Conservation (phyloP, 2,329 filamentous ascomycete species). For the Cucurbitaria berberidis region DNA sequence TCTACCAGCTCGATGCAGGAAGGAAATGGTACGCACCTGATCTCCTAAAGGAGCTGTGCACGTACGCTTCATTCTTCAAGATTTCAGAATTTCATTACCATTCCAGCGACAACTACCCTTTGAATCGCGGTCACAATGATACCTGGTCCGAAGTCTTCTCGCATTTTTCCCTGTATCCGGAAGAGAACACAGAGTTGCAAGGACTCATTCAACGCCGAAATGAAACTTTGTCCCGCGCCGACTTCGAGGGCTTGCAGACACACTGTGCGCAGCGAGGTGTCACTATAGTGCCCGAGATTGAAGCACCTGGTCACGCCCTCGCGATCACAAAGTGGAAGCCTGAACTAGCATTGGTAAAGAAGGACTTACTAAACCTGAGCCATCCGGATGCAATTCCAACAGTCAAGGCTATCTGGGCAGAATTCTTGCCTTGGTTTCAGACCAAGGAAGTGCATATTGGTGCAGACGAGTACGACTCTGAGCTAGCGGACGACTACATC, state of each 20-base stretch:
- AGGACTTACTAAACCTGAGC: slow-evolving; percentile 45
- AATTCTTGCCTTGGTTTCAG: slow-evolving; percentile 50
- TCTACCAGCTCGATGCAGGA: slow-evolving; percentile 47
- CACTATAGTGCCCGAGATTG: slow-evolving; percentile 48
- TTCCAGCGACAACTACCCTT: slow-evolving; percentile 57
- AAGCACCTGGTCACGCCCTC: slow-evolving; percentile 46
- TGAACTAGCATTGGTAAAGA: slow-evolving; percentile 44
- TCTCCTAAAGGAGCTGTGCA: slow-evolving; percentile 55
- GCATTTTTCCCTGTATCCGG: slow-evolving; percentile 52
- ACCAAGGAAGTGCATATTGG: slow-evolving; percentile 48
- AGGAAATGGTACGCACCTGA: slow-evolving; percentile 53
- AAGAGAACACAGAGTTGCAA: slow-evolving; percentile 40
- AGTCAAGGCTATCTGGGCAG: slow-evolving; percentile 46
- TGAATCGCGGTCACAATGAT: slow-evolving; percentile 56
- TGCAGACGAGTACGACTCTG: slow-evolving; percentile 46
- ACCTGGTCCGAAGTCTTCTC: slow-evolving; percentile 56
- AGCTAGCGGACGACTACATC: slow-evolving; percentile 46
- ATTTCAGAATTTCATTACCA: slow-evolving; percentile 59
- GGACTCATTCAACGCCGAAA: slow-evolving; percentile 45
- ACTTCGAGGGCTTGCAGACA: slow-evolving; percentile 46
- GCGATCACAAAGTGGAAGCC: slow-evolving; percentile 50
- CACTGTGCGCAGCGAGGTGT: slow-evolving; percentile 46
- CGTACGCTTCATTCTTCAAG: slow-evolving; percentile 57
- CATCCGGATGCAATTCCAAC: slow-evolving; percentile 47
- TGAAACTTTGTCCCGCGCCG: slow-evolving; percentile 42